Evolutionary conservation across 139 green algal species (phyloP).

Genomic region (Eudorina sp.): DNA sequence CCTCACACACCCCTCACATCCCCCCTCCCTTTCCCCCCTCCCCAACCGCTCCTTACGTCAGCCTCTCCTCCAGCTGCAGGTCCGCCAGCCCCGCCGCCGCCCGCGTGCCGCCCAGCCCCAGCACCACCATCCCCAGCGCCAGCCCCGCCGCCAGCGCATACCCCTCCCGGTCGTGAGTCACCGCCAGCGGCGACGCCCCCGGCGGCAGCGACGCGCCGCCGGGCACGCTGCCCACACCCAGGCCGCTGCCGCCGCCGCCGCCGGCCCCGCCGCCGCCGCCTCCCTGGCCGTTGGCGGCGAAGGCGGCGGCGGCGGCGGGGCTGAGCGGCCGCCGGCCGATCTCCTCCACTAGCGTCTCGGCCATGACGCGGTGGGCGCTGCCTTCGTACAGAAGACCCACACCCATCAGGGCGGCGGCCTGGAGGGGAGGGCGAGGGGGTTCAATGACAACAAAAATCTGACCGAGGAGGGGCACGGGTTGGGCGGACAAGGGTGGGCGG

Average conservation of each 20-base stretch:
- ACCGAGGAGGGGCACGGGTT: no score
- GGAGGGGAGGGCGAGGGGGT: constrained; percentile 12
- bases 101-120: constrained; percentile 78
- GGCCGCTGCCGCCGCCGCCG: constrained; percentile 13
- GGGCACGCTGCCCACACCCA: neutral
- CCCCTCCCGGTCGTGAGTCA: constrained; percentile 84
- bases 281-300: neutral
- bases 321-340: constrained; percentile 81
- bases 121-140: constrained; percentile 90
- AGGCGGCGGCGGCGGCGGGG: constrained; percentile 23
- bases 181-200: constrained; percentile 29
- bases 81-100: constrained; percentile 80
- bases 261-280: constrained; percentile 8
- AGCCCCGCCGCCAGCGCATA: constrained; percentile 93
- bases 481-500: no score
- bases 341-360: constrained; percentile 92
- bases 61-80: constrained; percentile 81
- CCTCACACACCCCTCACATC: neutral
- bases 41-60: constrained; percentile 63
- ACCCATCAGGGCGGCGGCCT: constrained; percentile 87
- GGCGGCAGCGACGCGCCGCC: constrained; percentile 22
- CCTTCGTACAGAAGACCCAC: constrained; percentile 93
- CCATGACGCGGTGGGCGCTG: constrained; percentile 88
- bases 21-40: neutral
- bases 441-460: neutral